Evolutionary conservation across 805 yeast species (phyloP), one percentile per base, ranked within the genome.

Genomic region (Groenewaldozyma tartarivorans): DNA sequence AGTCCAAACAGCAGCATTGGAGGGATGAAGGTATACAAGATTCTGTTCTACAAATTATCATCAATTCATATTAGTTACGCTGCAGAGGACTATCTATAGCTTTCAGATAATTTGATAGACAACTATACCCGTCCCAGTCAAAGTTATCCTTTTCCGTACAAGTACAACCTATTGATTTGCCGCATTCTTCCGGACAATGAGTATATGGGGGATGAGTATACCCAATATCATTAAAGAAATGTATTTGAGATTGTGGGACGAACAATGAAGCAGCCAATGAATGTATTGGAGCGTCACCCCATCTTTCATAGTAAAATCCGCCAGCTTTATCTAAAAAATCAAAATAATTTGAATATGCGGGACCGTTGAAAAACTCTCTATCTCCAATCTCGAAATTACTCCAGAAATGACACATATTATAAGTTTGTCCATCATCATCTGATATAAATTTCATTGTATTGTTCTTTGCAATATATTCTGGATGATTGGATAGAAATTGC

Each of bases 271-370:
- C 95, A 24, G 92, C 95, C 54, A 85, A 78, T 4, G 94, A 81
- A 61, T n/a, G n/a, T n/a, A n/a, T n/a, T n/a, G n/a, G n/a, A n/a
- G n/a, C n/a, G n/a, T n/a, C n/a, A n/a, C n/a, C 94, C 95, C 94
- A 84, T 63, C 95, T 73, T 67, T 87, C 95, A 61, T 85, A 86
- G 66, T 81, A 86, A 66, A 86, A 86, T n/a, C 95, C 95, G 59
- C 95, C 95, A 13, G 80, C 74, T 47, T 74, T 61, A 62, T 86
- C 95, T 54, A 86, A 71, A 52, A 70, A 66, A 16, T 82, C 81
- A 52, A 86, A 86, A 61, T 79, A 86, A 42, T 72, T 69, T 35
- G 61, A 52, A 57, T 86, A 86, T 5, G 84, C 84, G 39, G 77
- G 75, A 16, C 75, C 61, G 57, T 90, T 71, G 85, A 86, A 83